Conservation (phyloP, 2,329 filamentous ascomycete genomes). For the Pseudocercospora fijiensis region DNA sequence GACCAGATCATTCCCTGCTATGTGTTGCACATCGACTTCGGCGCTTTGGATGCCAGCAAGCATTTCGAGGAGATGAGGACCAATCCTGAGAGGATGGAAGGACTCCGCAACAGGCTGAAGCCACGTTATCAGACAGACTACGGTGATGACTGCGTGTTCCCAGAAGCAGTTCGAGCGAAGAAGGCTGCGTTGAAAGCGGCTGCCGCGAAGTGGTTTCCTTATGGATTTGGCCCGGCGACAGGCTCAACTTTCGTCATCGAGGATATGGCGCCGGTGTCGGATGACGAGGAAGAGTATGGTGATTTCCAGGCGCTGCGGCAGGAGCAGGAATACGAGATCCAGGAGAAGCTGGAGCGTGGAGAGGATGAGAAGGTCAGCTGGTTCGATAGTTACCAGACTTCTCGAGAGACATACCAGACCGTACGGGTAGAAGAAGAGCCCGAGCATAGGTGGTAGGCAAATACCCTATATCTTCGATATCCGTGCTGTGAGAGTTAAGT, state of each 20-base stretch:
- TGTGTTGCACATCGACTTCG: constrained; percentile 49
- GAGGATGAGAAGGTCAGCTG: constrained; percentile 17
- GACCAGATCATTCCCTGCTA: constrained; percentile 49
- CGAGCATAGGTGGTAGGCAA: too few species aligned
- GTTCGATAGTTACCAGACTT: constrained; percentile 26
- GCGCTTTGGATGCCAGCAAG: constrained; percentile 35
- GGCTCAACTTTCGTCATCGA: constrained; percentile 49
- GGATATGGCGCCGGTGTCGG: constrained; percentile 44
- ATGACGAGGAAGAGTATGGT: constrained; percentile 22
- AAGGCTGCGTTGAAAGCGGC: constrained; percentile 44
- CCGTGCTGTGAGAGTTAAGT: too few species aligned
- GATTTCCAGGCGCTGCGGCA: constrained; percentile 21
- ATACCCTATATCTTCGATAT: too few species aligned
- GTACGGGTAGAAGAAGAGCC: neutral
- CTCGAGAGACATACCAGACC: constrained; percentile 14
- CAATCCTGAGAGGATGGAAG: constrained; percentile 16
- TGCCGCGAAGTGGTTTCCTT: constrained; percentile 51
- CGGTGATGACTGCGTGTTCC: constrained; percentile 11
- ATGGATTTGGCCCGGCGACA: constrained; percentile 48
- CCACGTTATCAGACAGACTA: neutral
- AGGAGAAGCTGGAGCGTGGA: neutral
- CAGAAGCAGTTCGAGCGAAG: constrained; percentile 42
- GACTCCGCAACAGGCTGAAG: neutral
- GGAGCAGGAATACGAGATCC: constrained; percentile 10
- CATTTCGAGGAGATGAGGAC: constrained; percentile 29